Evolutionary conservation across 768 basidiomycete genomes (phyloP).

Genomic region (Boletus pseudo-olivaceus): DNA sequence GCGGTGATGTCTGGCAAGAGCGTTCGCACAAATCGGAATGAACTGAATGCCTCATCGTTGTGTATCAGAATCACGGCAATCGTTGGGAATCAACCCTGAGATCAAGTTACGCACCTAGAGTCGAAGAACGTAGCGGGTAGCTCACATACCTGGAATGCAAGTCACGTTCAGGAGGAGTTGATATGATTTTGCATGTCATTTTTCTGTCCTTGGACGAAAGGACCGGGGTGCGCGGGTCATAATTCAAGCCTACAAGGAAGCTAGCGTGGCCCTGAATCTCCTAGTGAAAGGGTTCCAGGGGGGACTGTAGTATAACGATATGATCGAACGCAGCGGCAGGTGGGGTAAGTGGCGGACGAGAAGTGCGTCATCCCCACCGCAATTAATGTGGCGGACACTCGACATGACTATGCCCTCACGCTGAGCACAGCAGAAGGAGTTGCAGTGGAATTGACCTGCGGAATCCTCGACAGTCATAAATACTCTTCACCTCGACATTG

Average conservation of each 20-base stretch:
- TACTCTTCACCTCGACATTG: conserved; percentile 3
- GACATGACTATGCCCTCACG: not conserved
- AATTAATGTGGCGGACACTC: not conserved
- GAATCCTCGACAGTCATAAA: conserved; percentile 1
- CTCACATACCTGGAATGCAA: not conserved
- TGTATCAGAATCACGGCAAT: not conserved
- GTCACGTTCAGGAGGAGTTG: not conserved
- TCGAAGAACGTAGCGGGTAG: not conserved
- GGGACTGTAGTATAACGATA: not conserved
- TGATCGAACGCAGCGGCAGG: conserved; percentile 1
- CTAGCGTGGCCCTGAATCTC: not conserved
- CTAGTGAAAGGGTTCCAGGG: conserved; percentile 6
- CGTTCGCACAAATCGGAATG: not conserved
- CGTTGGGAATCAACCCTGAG: not conserved
- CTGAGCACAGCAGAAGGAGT: not conserved
- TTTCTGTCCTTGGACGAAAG: not conserved
- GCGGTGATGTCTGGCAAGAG: too few species aligned
- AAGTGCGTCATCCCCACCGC: conserved; percentile 6
- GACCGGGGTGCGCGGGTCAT: not conserved
- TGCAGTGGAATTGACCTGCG: not conserved
- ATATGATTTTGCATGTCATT: not conserved
- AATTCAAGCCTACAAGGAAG: not conserved
- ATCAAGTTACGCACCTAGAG: not conserved
- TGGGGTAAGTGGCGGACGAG: not conserved
- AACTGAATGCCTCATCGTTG: not conserved